These are phyloP conservation scores for Colletotrichum truncatum DNA, from an alignment of 2,329 filamentous ascomycete species.

Conservation along the genomic window DNA sequence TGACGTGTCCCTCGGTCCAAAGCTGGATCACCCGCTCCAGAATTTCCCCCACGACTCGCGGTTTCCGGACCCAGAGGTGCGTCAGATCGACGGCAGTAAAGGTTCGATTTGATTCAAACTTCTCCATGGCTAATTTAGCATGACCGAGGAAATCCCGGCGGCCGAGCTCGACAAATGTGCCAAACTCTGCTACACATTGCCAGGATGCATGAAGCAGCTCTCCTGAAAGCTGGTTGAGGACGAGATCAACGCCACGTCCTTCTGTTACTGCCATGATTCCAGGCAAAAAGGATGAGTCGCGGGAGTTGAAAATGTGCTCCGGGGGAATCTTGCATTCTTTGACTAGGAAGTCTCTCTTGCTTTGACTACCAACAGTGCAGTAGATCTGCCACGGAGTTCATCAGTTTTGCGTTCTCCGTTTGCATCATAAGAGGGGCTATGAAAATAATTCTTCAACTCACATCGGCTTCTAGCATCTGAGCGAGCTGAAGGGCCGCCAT, in stretches of 20 bases:
- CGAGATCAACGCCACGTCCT: constrained; percentile 42
- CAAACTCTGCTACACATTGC: constrained; percentile 54
- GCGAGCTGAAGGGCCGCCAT: constrained; percentile 8
- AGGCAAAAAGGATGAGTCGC: background rate
- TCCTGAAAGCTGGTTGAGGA: constrained; percentile 52
- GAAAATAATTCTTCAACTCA: constrained; percentile 25
- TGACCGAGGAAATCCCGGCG: constrained; percentile 51
- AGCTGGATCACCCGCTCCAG: background rate
- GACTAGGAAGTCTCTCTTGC: constrained; percentile 1
- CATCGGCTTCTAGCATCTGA: constrained; percentile 12
- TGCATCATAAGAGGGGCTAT: background rate
- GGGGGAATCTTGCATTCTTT: background rate
- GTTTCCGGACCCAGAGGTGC: background rate
- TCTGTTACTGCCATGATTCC: background rate
- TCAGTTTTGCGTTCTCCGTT: background rate
- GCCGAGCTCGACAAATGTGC: constrained; percentile 55
- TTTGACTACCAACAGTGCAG: constrained; percentile 8
- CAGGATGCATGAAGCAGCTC: constrained; percentile 52
- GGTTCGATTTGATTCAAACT: constrained; percentile 48
- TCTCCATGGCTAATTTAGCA: constrained; percentile 53
- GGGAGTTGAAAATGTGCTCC: constrained; percentile 6
- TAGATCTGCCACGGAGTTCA: constrained; percentile 8
- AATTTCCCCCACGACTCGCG: background rate
- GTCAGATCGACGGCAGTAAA: constrained; percentile 46
- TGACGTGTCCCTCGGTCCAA: background rate